Conservation (phyloP, 805 yeast species). For the Candida oleophila region DNA sequence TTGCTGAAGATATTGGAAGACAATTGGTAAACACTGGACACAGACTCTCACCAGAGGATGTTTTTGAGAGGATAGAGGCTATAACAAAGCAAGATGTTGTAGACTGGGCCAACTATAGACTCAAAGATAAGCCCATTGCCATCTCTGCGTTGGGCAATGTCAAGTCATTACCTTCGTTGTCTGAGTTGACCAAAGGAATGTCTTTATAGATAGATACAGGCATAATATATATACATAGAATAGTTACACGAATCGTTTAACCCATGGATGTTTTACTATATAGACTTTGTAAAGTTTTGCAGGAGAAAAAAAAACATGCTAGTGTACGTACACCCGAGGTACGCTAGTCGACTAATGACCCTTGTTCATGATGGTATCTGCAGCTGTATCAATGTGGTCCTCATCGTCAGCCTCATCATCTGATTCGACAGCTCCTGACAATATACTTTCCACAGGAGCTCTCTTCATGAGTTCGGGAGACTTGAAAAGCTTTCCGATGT, state of each 20-base stretch:
- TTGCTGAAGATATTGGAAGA: constrained; percentile 97
- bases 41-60: constrained; percentile 70
- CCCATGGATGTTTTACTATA: too few species aligned
- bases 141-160: constrained; percentile 90
- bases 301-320: background rate
- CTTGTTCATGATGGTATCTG: constrained; percentile 19
- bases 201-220: constrained; percentile 12
- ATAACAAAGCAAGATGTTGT: constrained; percentile 79
- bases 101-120: constrained; percentile 82
- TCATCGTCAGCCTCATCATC: constrained; percentile 34
- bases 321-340: constrained; percentile 3
- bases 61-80: constrained; percentile 70
- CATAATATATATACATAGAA: background rate
- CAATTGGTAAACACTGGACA: constrained; percentile 93
- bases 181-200: constrained; percentile 49
- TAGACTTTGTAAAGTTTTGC: too few species aligned
- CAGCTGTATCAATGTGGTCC: constrained; percentile 23
- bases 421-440: constrained; percentile 37
- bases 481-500: constrained; percentile 82
- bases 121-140: constrained; percentile 77
- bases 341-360: constrained; percentile 5
- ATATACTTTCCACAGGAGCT: constrained; percentile 64
- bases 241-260: too few species aligned
- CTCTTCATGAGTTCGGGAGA: constrained; percentile 70
- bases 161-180: constrained; percentile 64